Evolutionary conservation across 2,329 filamentous ascomycete genomes (phyloP).

Genomic region (Escovopsis weberi): DNA sequence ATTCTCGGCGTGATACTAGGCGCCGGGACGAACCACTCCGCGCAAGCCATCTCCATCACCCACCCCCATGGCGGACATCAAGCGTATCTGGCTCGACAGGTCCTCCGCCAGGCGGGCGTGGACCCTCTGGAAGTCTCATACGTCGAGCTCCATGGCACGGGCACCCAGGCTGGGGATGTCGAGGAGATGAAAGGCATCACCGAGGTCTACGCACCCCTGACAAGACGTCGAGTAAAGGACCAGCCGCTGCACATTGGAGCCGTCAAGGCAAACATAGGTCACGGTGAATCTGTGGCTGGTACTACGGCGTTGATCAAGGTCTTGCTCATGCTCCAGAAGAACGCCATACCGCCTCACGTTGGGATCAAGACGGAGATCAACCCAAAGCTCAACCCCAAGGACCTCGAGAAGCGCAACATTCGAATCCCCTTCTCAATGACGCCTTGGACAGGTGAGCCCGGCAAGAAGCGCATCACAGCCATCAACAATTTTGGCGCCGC

Average conservation of each 20-base stretch:
- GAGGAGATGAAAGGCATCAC: constrained; percentile 72
- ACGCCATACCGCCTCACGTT: constrained; percentile 33
- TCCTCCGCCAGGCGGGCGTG: constrained; percentile 61
- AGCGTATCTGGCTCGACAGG: constrained; percentile 41
- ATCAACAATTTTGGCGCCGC: constrained; percentile 40
- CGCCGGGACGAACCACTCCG: constrained; percentile 56
- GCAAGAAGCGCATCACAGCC: constrained; percentile 17
- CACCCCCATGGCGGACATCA: constrained; percentile 52
- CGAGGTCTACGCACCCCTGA: constrained; percentile 33
- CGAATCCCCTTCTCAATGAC: constrained; percentile 22
- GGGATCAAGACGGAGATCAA: constrained; percentile 38
- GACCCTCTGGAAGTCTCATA: constrained; percentile 67
- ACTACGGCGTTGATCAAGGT: constrained; percentile 41
- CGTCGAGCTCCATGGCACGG: constrained; percentile 85
- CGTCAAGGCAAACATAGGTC: constrained; percentile 51
- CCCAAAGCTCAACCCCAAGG: constrained; percentile 21
- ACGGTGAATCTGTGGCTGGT: constrained; percentile 47
- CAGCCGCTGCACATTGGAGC: constrained; percentile 46
- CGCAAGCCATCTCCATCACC: constrained; percentile 56
- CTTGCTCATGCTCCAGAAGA: constrained; percentile 35
- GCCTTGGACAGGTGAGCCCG: constrained; percentile 16
- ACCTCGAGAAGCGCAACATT: constrained; percentile 26
- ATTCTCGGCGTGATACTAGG: constrained; percentile 48
- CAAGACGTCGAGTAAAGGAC: constrained; percentile 26
- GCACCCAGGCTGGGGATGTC: constrained; percentile 74